Base-by-base conservation (phyloP, 1,284 basidiomycete genomes). In the Gymnopus androsaceus region DNA sequence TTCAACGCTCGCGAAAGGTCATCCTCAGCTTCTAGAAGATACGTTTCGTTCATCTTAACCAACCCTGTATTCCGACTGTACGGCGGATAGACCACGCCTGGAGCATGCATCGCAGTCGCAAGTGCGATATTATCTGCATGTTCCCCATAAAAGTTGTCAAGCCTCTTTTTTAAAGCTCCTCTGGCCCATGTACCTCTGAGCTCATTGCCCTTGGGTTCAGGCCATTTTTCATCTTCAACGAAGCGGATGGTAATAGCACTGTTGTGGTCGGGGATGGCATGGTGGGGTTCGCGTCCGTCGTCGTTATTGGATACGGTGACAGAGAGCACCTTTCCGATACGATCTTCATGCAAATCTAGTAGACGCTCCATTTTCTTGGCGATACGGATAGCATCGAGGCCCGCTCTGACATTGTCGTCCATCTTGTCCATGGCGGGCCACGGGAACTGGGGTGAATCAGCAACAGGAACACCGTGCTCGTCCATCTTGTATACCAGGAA, bases 401-500 rank as follows among this genome's bases (percentile, higher is more conserved):
- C 51, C 19, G n/a, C 33, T 30, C 41, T 34, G n/a, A 45, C 42
- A n/a, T 31, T 25, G 19, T 44, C 41, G 15, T 42, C 45, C 51
- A 45, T 45, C 41, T 27, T 44, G 31, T 53, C 51, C 41, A 44
- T 36, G 31, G n/a, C 41, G n/a, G 41, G 41, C 51, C 51, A 53
- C 11, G 51, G 51, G 3, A 44, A 33, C 14, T 53, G 30, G 17
- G 42, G 47, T 4, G 44, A 30, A 7, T 49, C 54, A 3, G 23
- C 48, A n/a, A 21, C 27, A 27, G 54, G 47, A 15, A 4, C 28
- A 15, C 54, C 54, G 37, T 37, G 25, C 12, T 55, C 54, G 45
- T 55, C 54, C 3, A 55, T 4, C 15, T 42, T 19, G 37, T 50
- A 55, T 9, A 55, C 36, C 40, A 55, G 34, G 31, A 55, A 51